Conservation (phyloP, 305 asterid genomes). For the Withania somnifera region DNA sequence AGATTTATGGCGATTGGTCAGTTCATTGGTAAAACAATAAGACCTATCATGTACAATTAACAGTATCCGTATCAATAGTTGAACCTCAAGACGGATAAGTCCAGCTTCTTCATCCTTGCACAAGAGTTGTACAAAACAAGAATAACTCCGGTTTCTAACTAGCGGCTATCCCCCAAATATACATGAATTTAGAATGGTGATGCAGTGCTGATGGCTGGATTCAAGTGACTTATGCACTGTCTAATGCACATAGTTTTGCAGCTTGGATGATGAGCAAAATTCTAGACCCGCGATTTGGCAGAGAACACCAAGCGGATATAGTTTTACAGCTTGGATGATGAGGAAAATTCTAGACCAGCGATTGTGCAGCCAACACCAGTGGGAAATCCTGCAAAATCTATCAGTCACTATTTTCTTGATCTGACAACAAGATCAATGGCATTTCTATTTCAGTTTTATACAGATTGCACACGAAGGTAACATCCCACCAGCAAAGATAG, state of each 20-base stretch:
- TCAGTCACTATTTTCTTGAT: neutral
- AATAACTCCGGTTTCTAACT: neutral
- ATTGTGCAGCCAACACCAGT: neutral
- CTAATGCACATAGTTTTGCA: neutral
- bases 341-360: too few relatives aligned
- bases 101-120: neutral
- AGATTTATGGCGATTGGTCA: neutral
- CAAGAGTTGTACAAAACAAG: neutral
- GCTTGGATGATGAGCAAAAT: neutral
- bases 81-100: neutral
- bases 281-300: too few relatives aligned
- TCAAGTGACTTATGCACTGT: neutral
- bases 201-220: slow-evolving; percentile 2
- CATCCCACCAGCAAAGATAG: neutral
- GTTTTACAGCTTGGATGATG: too few relatives aligned
- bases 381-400: neutral
- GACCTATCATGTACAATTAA: neutral
- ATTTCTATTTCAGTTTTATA: neutral
- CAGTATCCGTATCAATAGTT: neutral
- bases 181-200: too few relatives aligned
- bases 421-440: neutral
- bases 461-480: neutral
- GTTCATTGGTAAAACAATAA: neutral
- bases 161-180: too few relatives aligned
- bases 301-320: too few relatives aligned